Evolutionary conservation across 768 basidiomycete genomes (phyloP).

Genomic region (Lactifluus echinatus): DNA sequence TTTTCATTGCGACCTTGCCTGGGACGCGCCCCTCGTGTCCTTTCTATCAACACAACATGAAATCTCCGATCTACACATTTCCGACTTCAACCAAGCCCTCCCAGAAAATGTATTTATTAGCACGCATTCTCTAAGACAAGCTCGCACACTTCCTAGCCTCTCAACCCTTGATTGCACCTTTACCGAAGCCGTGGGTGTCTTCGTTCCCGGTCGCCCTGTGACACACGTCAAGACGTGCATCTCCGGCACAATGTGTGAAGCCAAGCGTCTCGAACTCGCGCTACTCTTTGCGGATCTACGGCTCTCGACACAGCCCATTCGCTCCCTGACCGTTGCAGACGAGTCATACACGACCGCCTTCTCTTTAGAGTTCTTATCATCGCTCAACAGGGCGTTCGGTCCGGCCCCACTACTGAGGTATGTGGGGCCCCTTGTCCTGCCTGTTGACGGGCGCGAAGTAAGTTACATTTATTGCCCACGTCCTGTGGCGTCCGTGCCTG

Average conservation of each 20-base stretch:
- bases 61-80: conserved; percentile 40
- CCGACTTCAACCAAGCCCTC: conserved; percentile 28
- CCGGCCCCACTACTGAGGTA: conserved; percentile 38
- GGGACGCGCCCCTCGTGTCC: conserved; percentile 46
- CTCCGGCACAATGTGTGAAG: conserved; percentile 39
- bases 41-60: conserved; percentile 43
- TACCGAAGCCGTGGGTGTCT: conserved; percentile 47
- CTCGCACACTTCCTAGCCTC: conserved; percentile 37
- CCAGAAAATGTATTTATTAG: conserved; percentile 22
- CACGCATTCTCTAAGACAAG: conserved; percentile 24
- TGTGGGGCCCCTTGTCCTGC: conserved; percentile 56
- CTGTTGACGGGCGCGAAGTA: conserved; percentile 48
- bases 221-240: conserved; percentile 62
- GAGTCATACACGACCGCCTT: conserved; percentile 47
- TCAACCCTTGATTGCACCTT: conserved; percentile 59
- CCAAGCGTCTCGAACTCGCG: conserved; percentile 46
- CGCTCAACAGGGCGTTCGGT: conserved; percentile 31
- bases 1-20: conserved; percentile 59
- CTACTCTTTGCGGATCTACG: conserved; percentile 40
- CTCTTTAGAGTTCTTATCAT: conserved; percentile 42
- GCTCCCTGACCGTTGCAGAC: conserved; percentile 54
- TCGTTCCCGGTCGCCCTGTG: conserved; percentile 52
- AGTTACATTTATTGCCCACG: conserved; percentile 11
- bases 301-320: conserved; percentile 36
- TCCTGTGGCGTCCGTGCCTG: background rate